Conservation (phyloP, 1,139 yeast species). For the Diutina mesorugosa region DNA sequence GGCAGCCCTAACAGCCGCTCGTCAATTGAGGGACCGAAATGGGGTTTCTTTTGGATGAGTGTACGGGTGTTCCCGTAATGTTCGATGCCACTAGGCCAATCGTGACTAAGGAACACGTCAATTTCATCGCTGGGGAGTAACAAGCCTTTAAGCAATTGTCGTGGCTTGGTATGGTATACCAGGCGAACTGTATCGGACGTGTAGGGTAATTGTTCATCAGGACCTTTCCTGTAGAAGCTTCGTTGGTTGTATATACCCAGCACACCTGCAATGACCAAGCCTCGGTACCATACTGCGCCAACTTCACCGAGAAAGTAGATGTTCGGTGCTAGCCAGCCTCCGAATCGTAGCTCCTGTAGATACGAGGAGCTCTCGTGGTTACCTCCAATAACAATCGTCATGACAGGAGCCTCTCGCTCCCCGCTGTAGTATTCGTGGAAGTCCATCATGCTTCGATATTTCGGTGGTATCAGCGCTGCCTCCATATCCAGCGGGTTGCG, state of each 20-base stretch:
- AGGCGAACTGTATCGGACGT: constrained; percentile 32
- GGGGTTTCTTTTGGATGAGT: constrained; percentile 50
- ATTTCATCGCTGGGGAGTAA: constrained; percentile 9
- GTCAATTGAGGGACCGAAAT: constrained; percentile 50
- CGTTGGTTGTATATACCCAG: constrained; percentile 65
- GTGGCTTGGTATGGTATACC: constrained; percentile 63
- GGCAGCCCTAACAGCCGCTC: constrained; percentile 64
- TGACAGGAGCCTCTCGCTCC: constrained; percentile 47
- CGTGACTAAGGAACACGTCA: constrained; percentile 67
- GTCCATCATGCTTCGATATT: constrained; percentile 56
- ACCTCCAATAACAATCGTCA: constrained; percentile 85
- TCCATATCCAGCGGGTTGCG: constrained; percentile 51
- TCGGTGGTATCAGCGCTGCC: constrained; percentile 49
- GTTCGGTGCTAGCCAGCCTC: constrained; percentile 92
- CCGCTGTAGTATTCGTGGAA: constrained; percentile 66
- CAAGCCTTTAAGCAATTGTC: constrained; percentile 45
- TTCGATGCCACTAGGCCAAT: constrained; percentile 86
- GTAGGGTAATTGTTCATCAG: constrained; percentile 27
- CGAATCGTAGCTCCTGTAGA: constrained; percentile 59
- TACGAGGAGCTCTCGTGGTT: constrained; percentile 87
- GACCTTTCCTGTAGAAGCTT: neutral
- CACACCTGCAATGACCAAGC: constrained; percentile 65
- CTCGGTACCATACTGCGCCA: constrained; percentile 62
- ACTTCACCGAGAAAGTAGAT: constrained; percentile 81
- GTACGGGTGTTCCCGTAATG: constrained; percentile 41